Base-by-base conservation (phyloP, 2,329 filamentous ascomycete genomes). In the Juglanconis oblonga region DNA sequence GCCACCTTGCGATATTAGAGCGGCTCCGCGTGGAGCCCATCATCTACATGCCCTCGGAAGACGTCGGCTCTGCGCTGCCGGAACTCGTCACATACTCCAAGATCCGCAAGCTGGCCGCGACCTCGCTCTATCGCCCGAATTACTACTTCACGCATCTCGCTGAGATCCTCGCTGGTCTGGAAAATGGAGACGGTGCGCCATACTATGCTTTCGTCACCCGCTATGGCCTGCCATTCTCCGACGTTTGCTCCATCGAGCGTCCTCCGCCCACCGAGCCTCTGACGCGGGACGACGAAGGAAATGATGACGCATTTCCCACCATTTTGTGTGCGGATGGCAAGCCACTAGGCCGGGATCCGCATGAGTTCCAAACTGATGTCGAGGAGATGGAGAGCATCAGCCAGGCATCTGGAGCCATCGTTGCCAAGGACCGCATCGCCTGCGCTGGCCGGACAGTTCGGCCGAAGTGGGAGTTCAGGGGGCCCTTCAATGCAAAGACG, bases 21-120 rank as follows among this genome's bases (percentile, higher is more conserved):
- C 62, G 62, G 0, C 71, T 85, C 13, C 76, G 73, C 45, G 67
- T 67, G 11, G 67, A 73, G 1, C 81, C 81, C 2, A 71, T 84
- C 48, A 66, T 80, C n/a, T 54, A 60, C 45, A 64, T 82, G 10
- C 68, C 74, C 0, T 66, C 71, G 0, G 8, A 65, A 59, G 59
- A 62, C 1, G 36, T 50, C 0, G 75, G 74, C 0, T 74, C 76
- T 0, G 73, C 74, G 24, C 70, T 82, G 33, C 80, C 81, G 0
- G 71, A 77, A 59, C 65, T 83, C n/a, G 69, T 84, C 55, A 82
- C 80, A 2, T 82, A 81, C 71, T 78, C 76, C 40, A 74, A 76
- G 53, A 64, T 83, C 40, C 77, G 79, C 65, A 68, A 70, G 7
- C 70, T 81, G 8, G 74, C 79, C 14, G 74, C 76, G 5, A 69